Base-by-base conservation (phyloP, 2,329 filamentous ascomycete species). In the Pestalotiopsis sp. region DNA sequence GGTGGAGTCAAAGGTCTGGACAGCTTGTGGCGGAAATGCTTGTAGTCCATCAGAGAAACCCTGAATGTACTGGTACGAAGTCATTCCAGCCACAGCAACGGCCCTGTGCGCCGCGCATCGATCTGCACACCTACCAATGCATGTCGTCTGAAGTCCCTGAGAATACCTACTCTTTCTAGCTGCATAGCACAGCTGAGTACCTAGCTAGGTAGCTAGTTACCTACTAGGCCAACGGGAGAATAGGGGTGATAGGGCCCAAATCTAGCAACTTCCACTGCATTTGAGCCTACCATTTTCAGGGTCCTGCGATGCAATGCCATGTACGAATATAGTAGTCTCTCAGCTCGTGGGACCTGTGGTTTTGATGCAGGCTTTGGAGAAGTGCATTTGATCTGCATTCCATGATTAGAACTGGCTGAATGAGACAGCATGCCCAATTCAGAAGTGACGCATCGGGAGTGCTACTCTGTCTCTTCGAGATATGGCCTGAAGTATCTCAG, bases 261-360 rank as follows among this genome's bases (percentile, higher is more conserved):
- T 52, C 58, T 23, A 55, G 23, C 31, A n/a, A n/a, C 38, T 23
- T 49, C 14, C 52, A 66, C 38, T 27, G 64, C 52, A 45, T 49
- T 23, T 31, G 25, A 36, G 57, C 64, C 64, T 59, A 66, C 25
- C 55, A 25, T 66, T 41, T 36, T 36, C 31, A 13, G 45, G 64
- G 55, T 60, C 49, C 64, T 66, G 52, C 52, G 60, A 59, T 61
- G 36, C 64, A 25, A 66, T 66, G 52, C 36, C 25, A 66, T 66
- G 52, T 55, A 27, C 12, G 4, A 25, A 59, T 59, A n/a, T 2
- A 20, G n/a, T 36, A 65, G 57, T 65, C 64, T 64, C 20, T 38
- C 39, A 59, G 39, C 61, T 25, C 31, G 17, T 38, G n/a, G 45
- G 12, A 41, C 9, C 41, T 27, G 23, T 36, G 31, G 31, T 36